Evolutionary conservation across 257 asterid species (phyloP).

Genomic region (Penstemon eatonii): DNA sequence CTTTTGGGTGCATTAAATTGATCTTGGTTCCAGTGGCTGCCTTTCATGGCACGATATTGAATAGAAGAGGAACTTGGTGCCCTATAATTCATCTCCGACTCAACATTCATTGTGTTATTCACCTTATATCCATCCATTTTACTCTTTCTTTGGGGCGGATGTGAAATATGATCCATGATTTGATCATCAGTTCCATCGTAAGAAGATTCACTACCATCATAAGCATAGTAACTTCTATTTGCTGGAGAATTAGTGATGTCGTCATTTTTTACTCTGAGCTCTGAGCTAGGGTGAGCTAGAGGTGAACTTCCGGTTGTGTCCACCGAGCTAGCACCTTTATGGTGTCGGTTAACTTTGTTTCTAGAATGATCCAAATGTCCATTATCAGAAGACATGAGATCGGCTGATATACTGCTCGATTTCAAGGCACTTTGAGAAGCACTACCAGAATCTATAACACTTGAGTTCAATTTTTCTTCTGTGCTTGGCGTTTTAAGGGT

Average conservation of each 20-base stretch:
- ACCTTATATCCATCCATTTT: constrained; percentile 32
- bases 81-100: constrained; percentile 35
- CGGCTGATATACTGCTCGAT: constrained; percentile 35
- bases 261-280: constrained; percentile 25
- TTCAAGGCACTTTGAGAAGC: constrained; percentile 34
- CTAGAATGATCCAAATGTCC: constrained; percentile 36
- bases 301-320: constrained; percentile 44
- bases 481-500: constrained; percentile 16
- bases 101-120: constrained; percentile 28
- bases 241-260: constrained; percentile 41
- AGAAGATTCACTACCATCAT: constrained; percentile 73
- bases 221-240: constrained; percentile 46
- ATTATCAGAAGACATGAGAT: constrained; percentile 40
- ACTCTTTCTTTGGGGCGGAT: constrained; percentile 35
- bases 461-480: constrained; percentile 19
- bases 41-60: constrained; percentile 34
- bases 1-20: constrained; percentile 38
- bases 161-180: constrained; percentile 32
- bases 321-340: constrained; percentile 40
- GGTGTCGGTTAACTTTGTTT: constrained; percentile 29
- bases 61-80: constrained; percentile 34
- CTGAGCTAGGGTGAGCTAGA: constrained; percentile 29
- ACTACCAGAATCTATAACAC: constrained; percentile 21
- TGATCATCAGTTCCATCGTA: constrained; percentile 56
- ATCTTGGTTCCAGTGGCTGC: constrained; percentile 38